Conservation (phyloP, 202 grass and related monocot species). For the Musa balbisiana region DNA sequence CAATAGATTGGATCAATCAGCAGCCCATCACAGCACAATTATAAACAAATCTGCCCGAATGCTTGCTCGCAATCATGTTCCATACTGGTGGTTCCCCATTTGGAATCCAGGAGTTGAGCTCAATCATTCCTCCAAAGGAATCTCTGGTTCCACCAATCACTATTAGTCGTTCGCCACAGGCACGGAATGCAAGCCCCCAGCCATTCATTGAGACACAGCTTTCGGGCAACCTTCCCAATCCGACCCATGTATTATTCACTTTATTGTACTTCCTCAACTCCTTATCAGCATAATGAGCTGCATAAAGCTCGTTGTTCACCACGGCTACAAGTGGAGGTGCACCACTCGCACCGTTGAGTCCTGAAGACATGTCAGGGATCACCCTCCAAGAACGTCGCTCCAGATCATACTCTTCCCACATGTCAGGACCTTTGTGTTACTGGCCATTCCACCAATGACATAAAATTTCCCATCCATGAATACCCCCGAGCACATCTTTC, state of each 20-base stretch:
- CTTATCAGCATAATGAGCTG: conserved; percentile 64
- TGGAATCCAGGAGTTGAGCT: conserved; percentile 74
- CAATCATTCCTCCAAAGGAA: conserved; percentile 46
- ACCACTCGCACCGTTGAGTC: conserved; percentile 61
- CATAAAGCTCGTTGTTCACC: conserved; percentile 77
- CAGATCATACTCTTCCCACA: conserved; percentile 80
- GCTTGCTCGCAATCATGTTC: conserved; percentile 57
- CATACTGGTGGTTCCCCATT: conserved; percentile 50
- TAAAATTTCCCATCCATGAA: no score
- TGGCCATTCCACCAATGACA: no score
- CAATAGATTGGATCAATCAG: conserved; percentile 38
- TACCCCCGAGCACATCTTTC: no score
- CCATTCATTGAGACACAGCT: conserved; percentile 76
- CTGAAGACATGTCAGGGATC: conserved; percentile 72
- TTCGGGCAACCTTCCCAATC: conserved; percentile 69
- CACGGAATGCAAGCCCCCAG: conserved; percentile 82
- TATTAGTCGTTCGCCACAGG: conserved; percentile 66
- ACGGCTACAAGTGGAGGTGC: conserved; percentile 81
- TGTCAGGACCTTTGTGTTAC: conserved; percentile 44
- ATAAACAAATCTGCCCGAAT: conserved; percentile 31
- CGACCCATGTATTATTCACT: conserved; percentile 55
- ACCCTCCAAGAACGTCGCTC: conserved; percentile 50
- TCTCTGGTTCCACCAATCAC: conserved; percentile 67
- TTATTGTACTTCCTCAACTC: conserved; percentile 75
- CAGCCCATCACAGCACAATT: conserved; percentile 81